A percentile compares a stretch with the other conserved stretches of the same genome.
These are phyloP conservation scores for Cystoderma amianthinum DNA, from an alignment of 768 basidiomycete species.

Conservation along the genomic window DNA sequence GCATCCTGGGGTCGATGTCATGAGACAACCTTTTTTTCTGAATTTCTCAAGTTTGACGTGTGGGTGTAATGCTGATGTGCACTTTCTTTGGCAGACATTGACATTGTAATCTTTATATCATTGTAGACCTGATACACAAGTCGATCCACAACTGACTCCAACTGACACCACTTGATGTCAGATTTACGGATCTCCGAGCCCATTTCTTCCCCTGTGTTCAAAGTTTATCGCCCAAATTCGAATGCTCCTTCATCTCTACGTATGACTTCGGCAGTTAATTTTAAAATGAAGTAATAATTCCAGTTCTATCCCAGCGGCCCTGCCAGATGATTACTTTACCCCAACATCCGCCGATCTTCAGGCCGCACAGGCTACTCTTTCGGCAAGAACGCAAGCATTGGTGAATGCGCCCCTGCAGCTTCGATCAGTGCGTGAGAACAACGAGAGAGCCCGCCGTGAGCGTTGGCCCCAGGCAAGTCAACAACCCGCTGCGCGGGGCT, in stretches of 20 bases:
- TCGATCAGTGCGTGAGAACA: slow-evolving; percentile 55
- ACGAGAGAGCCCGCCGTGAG: slow-evolving; percentile 49
- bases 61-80: not conserved
- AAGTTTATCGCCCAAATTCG: slow-evolving; percentile 19
- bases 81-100: not conserved
- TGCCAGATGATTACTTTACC: slow-evolving; percentile 71
- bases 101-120: no score
- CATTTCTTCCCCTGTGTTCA: slow-evolving; percentile 13
- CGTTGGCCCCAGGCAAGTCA: slow-evolving; percentile 66
- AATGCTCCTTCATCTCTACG: slow-evolving; percentile 9
- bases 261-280: no score
- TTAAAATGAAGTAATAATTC: no score
- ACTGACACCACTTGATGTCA: not conserved
- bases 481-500: not conserved
- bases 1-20: slow-evolving; percentile 55
- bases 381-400: slow-evolving; percentile 55
- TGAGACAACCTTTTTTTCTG: slow-evolving; percentile 68
- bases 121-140: no score
- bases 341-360: slow-evolving; percentile 68
- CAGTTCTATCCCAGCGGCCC: slow-evolving; percentile 26
- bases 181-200: slow-evolving; percentile 1
- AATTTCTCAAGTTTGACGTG: slow-evolving; percentile 20
- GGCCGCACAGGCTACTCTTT: slow-evolving; percentile 55
- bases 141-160: not conserved
- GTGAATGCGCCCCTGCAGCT: slow-evolving; percentile 67